Conservation (phyloP, 352 stramenopile genomes). For the Globisporangium irregulare region DNA sequence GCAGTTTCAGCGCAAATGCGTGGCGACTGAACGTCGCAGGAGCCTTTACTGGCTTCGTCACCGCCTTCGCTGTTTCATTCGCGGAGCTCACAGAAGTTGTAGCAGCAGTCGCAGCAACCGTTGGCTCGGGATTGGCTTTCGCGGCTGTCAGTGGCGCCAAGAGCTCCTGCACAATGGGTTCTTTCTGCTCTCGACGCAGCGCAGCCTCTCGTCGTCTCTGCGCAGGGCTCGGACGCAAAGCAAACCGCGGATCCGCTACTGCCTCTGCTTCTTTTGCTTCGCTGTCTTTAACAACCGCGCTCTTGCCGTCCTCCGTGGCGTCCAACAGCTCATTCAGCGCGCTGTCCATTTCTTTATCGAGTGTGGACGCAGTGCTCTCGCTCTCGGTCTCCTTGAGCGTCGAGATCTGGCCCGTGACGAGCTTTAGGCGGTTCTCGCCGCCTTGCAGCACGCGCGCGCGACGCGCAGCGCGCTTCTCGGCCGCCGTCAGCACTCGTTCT, state of each 20-base stretch:
- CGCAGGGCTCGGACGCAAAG: constrained; percentile 51
- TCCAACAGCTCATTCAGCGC: constrained; percentile 42
- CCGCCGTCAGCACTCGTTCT: constrained; percentile 27
- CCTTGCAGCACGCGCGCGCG: constrained; percentile 62
- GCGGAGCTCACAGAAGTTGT: not conserved
- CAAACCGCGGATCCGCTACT: constrained; percentile 30
- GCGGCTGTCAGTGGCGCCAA: constrained; percentile 17
- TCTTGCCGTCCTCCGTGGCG: constrained; percentile 43
- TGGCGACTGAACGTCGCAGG: constrained; percentile 52
- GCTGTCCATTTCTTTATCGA: constrained; percentile 23
- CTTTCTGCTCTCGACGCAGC: constrained; percentile 52
- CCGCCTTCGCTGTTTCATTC: constrained; percentile 3
- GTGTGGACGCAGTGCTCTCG: not conserved
- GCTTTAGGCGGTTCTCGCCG: constrained; percentile 57
- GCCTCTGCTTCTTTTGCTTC: constrained; percentile 3
- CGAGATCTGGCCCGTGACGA: constrained; percentile 61
- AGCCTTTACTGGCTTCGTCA: constrained; percentile 9
- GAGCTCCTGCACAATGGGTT: constrained; percentile 55
- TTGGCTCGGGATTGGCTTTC: not conserved
- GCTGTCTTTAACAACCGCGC: constrained; percentile 3
- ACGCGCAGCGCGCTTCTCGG: constrained; percentile 64
- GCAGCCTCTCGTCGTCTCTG: constrained; percentile 71
- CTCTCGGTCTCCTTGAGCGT: constrained; percentile 36
- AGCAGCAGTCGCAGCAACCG: not conserved
- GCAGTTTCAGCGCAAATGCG: constrained; percentile 47